phyloP scores from a whole-genome alignment of 345 rosid species.

The Sisymbrium altissimum region DNA sequence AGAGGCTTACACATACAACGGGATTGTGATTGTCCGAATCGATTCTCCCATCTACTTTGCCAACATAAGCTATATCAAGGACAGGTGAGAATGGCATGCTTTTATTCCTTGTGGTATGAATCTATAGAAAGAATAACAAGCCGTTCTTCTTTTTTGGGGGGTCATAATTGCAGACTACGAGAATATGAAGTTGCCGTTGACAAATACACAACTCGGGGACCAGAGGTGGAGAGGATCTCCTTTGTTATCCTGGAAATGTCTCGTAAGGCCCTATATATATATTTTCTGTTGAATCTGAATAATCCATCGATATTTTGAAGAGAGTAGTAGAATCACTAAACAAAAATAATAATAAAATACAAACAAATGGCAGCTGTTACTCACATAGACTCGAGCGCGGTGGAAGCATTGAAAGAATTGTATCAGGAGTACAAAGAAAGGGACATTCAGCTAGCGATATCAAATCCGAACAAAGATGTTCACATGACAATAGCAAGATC shows the following conservation, averaged over 20 bases:
- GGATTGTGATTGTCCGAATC: slow-evolving; percentile 86
- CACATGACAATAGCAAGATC: slow-evolving; percentile 73
- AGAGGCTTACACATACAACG: slow-evolving; percentile 89
- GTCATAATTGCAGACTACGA: slow-evolving; percentile 51
- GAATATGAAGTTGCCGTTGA: slow-evolving; percentile 85
- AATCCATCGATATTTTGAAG: not conserved
- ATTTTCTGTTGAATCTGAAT: not conserved
- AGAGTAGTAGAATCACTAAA: not conserved
- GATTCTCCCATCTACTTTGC: slow-evolving; percentile 98
- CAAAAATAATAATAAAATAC: not conserved
- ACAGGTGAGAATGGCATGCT: slow-evolving; percentile 50
- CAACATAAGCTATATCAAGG: slow-evolving; percentile 88
- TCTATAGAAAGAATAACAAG: slow-evolving; percentile 14
- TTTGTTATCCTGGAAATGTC: slow-evolving; percentile 94
- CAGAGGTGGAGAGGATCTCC: slow-evolving; percentile 74
- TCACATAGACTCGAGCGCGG: slow-evolving; percentile 84
- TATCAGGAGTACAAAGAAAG: slow-evolving; percentile 82
- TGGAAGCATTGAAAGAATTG: slow-evolving; percentile 91
- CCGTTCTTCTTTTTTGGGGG: not conserved
- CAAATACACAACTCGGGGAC: slow-evolving; percentile 69
- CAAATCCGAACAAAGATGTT: slow-evolving; percentile 84
- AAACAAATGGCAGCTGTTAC: slow-evolving; percentile 62
- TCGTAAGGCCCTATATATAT: slow-evolving; percentile 48
- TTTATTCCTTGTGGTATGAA: slow-evolving; percentile 10
- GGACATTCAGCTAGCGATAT: slow-evolving; percentile 82